A percentile compares a stretch with the other conserved stretches of the same genome.
Conservation (phyloP, 768 basidiomycete genomes). For the Pleurotus tuoliensis region DNA sequence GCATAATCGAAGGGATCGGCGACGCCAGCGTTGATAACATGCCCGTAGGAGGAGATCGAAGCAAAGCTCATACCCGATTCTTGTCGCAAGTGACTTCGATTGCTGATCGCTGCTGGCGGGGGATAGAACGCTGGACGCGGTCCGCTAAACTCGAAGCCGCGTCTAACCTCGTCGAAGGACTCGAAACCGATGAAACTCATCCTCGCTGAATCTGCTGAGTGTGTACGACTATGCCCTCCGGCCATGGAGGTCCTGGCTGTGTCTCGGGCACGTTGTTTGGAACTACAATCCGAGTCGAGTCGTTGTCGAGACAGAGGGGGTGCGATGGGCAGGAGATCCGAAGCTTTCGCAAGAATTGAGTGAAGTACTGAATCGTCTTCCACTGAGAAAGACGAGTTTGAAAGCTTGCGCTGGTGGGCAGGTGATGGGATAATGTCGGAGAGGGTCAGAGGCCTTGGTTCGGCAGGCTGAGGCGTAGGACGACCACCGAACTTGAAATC, state of each 20-base stretch:
- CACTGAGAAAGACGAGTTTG: conserved; percentile 37
- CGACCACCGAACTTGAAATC: conserved; percentile 75
- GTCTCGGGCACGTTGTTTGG: conserved; percentile 26
- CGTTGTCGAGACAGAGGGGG: conserved; percentile 28
- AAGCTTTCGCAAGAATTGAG: conserved; percentile 49
- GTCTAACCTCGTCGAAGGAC: conserved; percentile 74
- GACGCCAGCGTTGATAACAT: conserved; percentile 56
- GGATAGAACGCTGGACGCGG: conserved; percentile 67
- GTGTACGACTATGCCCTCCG: conserved; percentile 22
- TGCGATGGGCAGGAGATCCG: conserved; percentile 26
- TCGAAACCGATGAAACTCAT: conserved; percentile 70
- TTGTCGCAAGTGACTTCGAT: conserved; percentile 38
- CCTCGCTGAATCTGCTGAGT: conserved; percentile 45
- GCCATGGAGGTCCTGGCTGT: conserved; percentile 14
- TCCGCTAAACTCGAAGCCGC: conserved; percentile 71
- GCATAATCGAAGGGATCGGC: conserved; percentile 76
- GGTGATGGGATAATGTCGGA: conserved; percentile 76
- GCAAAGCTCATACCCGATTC: conserved; percentile 72
- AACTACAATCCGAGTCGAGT: conserved; percentile 41
- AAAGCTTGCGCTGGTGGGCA: conserved; percentile 45
- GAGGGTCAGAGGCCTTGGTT: conserved; percentile 43
- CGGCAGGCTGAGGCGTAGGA: conserved; percentile 21
- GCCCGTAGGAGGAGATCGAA: conserved; percentile 77
- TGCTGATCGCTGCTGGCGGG: conserved; percentile 33
- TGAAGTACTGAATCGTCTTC: conserved; percentile 52